Percentiles rank a stretch among this genome's conserved stretches.
Evolutionary conservation across 441 rosid genomes (phyloP).

Genomic region (Populus hybrid): DNA sequence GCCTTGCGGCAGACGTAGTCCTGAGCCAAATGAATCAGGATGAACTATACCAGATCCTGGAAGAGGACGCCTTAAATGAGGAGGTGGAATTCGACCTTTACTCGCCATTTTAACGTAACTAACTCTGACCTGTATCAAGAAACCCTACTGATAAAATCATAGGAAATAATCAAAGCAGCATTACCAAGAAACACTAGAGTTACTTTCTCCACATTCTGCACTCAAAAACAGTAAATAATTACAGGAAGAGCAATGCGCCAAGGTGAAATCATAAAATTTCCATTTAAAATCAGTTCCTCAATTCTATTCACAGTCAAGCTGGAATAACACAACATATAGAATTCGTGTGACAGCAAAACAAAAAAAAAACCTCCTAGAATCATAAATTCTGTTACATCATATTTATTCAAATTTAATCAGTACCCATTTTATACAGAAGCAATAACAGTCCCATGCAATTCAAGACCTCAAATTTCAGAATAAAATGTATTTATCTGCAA

Average conservation of each 20-base stretch:
- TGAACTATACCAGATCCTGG: slow-evolving; percentile 57
- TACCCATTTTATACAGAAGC: background rate
- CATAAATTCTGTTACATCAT: background rate
- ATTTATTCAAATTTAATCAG: background rate
- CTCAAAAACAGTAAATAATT: background rate
- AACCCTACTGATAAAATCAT: background rate
- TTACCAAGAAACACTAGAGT: background rate
- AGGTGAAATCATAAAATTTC: background rate
- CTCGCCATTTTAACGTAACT: slow-evolving; percentile 53
- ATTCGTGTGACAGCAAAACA: background rate
- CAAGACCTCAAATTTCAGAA: background rate
- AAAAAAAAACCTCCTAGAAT: too few relatives aligned
- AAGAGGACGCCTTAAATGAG: slow-evolving; percentile 62
- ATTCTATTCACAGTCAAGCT: background rate
- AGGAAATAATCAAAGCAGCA: background rate
- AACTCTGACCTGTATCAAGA: slow-evolving; percentile 24
- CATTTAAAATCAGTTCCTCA: background rate
- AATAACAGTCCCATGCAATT: background rate
- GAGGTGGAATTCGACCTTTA: slow-evolving; percentile 74
- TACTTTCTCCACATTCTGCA: background rate
- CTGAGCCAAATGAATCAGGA: slow-evolving; percentile 57
- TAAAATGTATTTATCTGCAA: background rate
- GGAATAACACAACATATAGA: background rate
- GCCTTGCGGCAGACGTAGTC: slow-evolving; percentile 44
- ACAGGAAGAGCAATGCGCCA: background rate